Evolutionary conservation across 179 eudicot genomes (phyloP), one percentile per base, ranked within the genome.

Genomic region (Spergularia azorica): DNA sequence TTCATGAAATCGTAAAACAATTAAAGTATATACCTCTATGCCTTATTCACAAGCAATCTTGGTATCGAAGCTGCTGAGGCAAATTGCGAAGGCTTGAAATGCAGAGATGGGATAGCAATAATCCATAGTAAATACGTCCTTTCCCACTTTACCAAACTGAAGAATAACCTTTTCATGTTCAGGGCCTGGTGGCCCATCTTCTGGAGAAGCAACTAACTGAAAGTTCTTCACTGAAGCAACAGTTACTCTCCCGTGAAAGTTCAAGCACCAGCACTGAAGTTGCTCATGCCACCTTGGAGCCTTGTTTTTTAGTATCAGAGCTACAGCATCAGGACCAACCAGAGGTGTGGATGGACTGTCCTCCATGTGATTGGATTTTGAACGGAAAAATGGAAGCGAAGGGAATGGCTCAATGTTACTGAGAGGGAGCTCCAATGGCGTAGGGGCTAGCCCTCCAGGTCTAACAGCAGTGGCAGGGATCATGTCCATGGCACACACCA

Each of bases 41-140:
- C 59, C 48, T 92, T 90, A 92, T 83, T 92, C 94, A 75, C 97
- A 92, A 20, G 94, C 96, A 83, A 89, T 89, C 80, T 88, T 92
- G 81, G 96, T 91, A 81, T 92, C 97, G 38, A 92, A 91, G 86
- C 97, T 92, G 87, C 96, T 92, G 55, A 92, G 91, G 54, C 83
- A 81, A 2, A 75, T 73, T 12, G 75, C 73, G 59, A 84, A 84
- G 32, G 80, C 81, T 71, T 76, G 82, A 61, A 81, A 81, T 20
- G 97, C 94, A 12, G 97, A 92, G 18, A 92, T 84, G 4, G 97
- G 97, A 72, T 92, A 92, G 74, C 78, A 86, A 80, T 91, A 92
- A 76, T 92, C 97, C 96, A 92, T 91, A 60, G 81, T 79, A 74
- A 79, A 79, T 38, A 79, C 78, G 52, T 85, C 79, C 66, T 83